phyloP scores from a whole-genome alignment of 805 yeast genomes.

The Lipomyces mesembrius region DNA sequence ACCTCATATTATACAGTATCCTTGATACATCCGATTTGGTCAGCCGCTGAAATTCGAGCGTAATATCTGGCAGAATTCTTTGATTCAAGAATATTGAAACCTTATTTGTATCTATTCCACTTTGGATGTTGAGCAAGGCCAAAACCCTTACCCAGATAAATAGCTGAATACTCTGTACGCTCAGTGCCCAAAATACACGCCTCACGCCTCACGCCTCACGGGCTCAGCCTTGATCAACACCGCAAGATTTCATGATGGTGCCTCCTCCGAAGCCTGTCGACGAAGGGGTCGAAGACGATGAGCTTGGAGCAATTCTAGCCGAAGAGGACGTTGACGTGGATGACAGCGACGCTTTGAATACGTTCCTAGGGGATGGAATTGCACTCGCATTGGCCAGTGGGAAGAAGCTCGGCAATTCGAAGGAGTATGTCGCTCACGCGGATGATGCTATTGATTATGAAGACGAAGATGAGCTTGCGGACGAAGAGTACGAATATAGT shows the following conservation, averaged over 20 bases:
- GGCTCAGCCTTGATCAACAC: neutral
- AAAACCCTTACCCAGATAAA: too few species aligned
- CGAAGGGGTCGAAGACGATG: conserved; percentile 18
- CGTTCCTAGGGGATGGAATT: conserved; percentile 9
- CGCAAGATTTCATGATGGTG: neutral
- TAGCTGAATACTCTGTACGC: too few species aligned
- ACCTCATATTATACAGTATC: too few species aligned
- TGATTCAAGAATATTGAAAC: neutral
- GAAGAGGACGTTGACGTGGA: conserved; percentile 29
- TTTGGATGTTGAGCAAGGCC: too few species aligned
- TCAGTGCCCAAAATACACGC: too few species aligned
- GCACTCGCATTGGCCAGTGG: conserved; percentile 9
- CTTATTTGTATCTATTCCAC: neutral
- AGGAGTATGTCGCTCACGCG: conserved; percentile 57
- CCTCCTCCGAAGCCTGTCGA: neutral
- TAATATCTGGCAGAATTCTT: too few species aligned
- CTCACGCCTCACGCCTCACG: neutral
- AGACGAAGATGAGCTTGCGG: conserved; percentile 93
- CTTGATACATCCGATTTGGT: too few species aligned
- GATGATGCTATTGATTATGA: conserved; percentile 94
- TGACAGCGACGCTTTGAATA: conserved; percentile 12
- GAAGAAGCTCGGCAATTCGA: conserved; percentile 6
- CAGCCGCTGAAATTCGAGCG: too few species aligned
- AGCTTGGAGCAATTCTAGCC: conserved; percentile 22
- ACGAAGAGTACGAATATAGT: conserved; percentile 61